A percentile compares a stretch with the other conserved stretches of the same genome.
phyloP scores from a whole-genome alignment of 2,329 filamentous ascomycete species.

The Colletotrichum aenigma region DNA sequence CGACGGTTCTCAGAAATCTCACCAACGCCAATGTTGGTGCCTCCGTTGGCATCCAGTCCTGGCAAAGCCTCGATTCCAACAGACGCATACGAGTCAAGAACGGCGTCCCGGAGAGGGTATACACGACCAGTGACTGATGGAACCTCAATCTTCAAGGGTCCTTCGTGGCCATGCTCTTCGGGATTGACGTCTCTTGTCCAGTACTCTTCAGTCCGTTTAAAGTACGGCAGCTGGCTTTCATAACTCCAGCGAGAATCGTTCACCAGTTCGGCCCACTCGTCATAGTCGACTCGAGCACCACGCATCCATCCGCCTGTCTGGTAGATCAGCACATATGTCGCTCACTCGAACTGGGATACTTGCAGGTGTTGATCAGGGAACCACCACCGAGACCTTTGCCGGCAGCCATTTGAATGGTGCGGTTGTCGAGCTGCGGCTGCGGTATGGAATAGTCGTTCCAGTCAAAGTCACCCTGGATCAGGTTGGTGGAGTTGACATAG shows the following conservation, averaged over 20 bases:
- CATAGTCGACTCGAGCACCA: constrained; percentile 46
- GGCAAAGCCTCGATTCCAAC: constrained; percentile 35
- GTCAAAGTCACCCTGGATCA: constrained; percentile 29
- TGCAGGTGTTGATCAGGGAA: constrained; percentile 2
- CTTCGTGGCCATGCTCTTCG: constrained; percentile 41
- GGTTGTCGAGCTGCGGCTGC: neutral
- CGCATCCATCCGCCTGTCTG: constrained; percentile 42
- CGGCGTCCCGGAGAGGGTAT: constrained; percentile 40
- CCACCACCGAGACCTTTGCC: constrained; percentile 13
- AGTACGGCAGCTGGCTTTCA: constrained; percentile 30
- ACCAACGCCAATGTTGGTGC: constrained; percentile 34
- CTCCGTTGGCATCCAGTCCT: constrained; percentile 26
- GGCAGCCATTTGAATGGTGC: neutral
- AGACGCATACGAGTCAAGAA: constrained; percentile 42
- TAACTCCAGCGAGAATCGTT: constrained; percentile 44
- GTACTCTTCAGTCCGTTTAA: constrained; percentile 2
- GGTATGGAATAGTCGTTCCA: constrained; percentile 37
- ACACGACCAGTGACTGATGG: constrained; percentile 33
- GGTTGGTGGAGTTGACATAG: constrained; percentile 3
- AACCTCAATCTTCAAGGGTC: constrained; percentile 36
- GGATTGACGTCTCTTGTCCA: constrained; percentile 29
- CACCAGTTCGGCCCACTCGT: constrained; percentile 40
- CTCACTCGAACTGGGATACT: neutral
- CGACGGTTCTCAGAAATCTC: constrained; percentile 29
- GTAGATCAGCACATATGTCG: neutral